phyloP scores from a whole-genome alignment of 2,329 filamentous ascomycete genomes.

The Clathrospora elynae region DNA sequence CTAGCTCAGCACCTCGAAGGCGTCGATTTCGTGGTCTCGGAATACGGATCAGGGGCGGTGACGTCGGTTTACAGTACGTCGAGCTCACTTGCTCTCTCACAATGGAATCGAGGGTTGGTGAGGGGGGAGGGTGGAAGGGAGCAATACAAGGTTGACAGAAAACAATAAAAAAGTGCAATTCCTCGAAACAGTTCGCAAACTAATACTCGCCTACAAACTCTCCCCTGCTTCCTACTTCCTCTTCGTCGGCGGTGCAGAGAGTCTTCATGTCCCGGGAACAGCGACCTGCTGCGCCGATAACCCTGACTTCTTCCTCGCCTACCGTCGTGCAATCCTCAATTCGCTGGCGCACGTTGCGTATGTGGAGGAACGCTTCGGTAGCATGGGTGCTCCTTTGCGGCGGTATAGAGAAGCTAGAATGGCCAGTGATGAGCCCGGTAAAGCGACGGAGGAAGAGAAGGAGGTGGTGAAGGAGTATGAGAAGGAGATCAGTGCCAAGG shows the following conservation, averaged over 20 bases:
- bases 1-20: constrained; percentile 35
- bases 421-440: constrained; percentile 20
- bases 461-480: constrained; percentile 33
- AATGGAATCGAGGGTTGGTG: no score
- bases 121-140: no score
- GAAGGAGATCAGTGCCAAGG: constrained; percentile 25
- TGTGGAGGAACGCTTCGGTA: constrained; percentile 44
- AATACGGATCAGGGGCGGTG: constrained; percentile 40
- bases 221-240: constrained; percentile 40
- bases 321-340: constrained; percentile 42
- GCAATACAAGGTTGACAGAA: neutral
- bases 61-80: constrained; percentile 40
- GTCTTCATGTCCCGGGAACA: constrained; percentile 36
- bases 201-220: constrained; percentile 40
- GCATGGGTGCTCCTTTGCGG: constrained; percentile 34
- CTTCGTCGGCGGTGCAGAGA: constrained; percentile 45
- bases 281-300: constrained; percentile 34
- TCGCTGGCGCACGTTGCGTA: constrained; percentile 43
- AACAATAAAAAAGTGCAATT: constrained; percentile 34
- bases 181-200: constrained; percentile 42
- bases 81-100: no score
- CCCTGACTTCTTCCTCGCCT: constrained; percentile 44
- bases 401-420: constrained; percentile 36
- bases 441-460: constrained; percentile 22
- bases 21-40: constrained; percentile 41